A percentile compares a stretch with the other conserved stretches of the same genome.
phyloP scores from a whole-genome alignment of 345 rosid species.

The Salix dunnii region DNA sequence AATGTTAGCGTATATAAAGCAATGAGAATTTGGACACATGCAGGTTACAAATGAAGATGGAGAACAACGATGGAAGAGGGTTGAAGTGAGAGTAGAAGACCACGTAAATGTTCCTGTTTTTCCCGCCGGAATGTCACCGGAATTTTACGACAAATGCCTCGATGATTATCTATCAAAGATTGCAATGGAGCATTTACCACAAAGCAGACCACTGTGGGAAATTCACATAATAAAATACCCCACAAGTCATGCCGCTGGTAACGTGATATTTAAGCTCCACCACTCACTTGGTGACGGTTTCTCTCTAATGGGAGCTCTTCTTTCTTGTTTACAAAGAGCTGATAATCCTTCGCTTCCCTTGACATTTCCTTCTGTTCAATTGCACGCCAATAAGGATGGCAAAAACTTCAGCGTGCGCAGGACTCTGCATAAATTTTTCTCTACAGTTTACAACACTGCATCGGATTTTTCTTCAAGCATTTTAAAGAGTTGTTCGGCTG shows the following conservation, averaged over 20 bases:
- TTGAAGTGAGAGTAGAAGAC: slow-evolving; percentile 29
- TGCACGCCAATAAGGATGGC: neutral
- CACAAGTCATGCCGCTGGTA: slow-evolving; percentile 35
- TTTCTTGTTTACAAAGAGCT: slow-evolving; percentile 51
- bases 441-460: slow-evolving; percentile 17
- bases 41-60: slow-evolving; percentile 29
- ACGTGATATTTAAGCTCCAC: slow-evolving; percentile 41
- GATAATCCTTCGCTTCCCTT: slow-evolving; percentile 48
- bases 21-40: neutral
- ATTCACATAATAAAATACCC: slow-evolving; percentile 44
- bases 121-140: slow-evolving; percentile 20
- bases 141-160: slow-evolving; percentile 31
- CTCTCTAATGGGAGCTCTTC: slow-evolving; percentile 52
- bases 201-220: slow-evolving; percentile 45
- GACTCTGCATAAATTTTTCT: slow-evolving; percentile 2
- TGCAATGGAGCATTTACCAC: slow-evolving; percentile 28
- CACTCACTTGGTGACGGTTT: slow-evolving; percentile 60
- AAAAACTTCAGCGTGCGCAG: neutral
- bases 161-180: slow-evolving; percentile 30
- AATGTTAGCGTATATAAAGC: neutral
- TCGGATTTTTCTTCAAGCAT: slow-evolving; percentile 25
- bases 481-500: slow-evolving; percentile 29
- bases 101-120: slow-evolving; percentile 32
- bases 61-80: slow-evolving; percentile 29
- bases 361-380: slow-evolving; percentile 31